Evolutionary conservation across 352 stramenopile species (phyloP).

Genomic region (Phytophthora pseudosyringae): DNA sequence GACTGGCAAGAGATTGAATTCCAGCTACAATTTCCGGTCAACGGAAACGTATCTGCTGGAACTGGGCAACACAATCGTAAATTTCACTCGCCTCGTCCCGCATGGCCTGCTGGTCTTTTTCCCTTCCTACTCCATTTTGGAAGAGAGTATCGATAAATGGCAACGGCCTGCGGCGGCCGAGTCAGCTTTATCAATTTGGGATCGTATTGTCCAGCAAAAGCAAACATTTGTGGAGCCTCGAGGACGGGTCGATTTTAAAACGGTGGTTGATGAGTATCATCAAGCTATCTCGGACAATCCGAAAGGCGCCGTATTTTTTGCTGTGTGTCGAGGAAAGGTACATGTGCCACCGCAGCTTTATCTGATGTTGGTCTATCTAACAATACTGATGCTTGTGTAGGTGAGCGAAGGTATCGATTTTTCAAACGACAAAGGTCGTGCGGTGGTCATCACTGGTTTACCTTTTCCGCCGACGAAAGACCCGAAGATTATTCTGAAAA

Average conservation of each 20-base stretch:
- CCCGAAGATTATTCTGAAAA: slow-evolving; percentile 98
- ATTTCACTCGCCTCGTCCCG: slow-evolving; percentile 94
- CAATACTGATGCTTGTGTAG: slow-evolving; percentile 33
- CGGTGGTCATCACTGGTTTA: slow-evolving; percentile 99
- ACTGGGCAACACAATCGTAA: slow-evolving; percentile 97
- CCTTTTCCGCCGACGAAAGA: slow-evolving; percentile 98
- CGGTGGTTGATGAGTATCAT: slow-evolving; percentile 83
- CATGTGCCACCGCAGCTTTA: neutral
- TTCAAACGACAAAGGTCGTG: slow-evolving; percentile 96
- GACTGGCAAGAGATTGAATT: slow-evolving; percentile 93
- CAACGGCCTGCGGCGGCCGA: slow-evolving; percentile 47
- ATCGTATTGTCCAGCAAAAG: slow-evolving; percentile 79
- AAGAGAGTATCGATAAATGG: slow-evolving; percentile 87
- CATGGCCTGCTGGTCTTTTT: slow-evolving; percentile 99
- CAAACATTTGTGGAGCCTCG: slow-evolving; percentile 82
- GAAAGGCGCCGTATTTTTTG: slow-evolving; percentile 96
- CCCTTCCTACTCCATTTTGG: slow-evolving; percentile 97
- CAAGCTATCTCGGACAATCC: slow-evolving; percentile 71
- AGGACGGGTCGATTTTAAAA: slow-evolving; percentile 76
- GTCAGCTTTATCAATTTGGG: slow-evolving; percentile 73
- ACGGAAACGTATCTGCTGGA: slow-evolving; percentile 95
- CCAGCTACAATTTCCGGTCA: slow-evolving; percentile 94
- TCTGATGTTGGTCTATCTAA: neutral
- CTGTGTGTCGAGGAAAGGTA: slow-evolving; percentile 98
- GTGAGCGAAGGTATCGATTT: slow-evolving; percentile 99